Conservation (phyloP, 352 stramenopile species). For the Pythium utonaiense region DNA sequence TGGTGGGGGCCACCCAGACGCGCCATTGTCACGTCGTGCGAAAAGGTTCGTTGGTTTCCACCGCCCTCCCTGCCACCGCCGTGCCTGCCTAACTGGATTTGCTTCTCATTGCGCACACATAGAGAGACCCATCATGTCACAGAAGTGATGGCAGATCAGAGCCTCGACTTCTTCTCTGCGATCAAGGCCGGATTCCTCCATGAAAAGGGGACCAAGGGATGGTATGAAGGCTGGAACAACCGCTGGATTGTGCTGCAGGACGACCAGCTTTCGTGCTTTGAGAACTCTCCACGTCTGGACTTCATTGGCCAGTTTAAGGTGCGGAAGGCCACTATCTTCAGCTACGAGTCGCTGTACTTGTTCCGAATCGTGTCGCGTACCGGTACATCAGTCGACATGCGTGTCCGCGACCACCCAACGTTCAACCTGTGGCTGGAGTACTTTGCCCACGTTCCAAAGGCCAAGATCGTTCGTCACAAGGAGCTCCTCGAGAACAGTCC, state of each 20-base stretch:
- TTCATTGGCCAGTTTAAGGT: constrained; percentile 74
- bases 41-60: constrained; percentile 10
- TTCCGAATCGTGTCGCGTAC: constrained; percentile 70
- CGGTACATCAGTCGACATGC: constrained; percentile 75
- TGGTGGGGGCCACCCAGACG: constrained; percentile 20
- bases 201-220: constrained; percentile 70
- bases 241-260: constrained; percentile 83
- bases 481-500: constrained; percentile 81
- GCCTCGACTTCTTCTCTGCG: constrained; percentile 78
- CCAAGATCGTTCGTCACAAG: constrained; percentile 63
- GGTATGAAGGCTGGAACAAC: constrained; percentile 82
- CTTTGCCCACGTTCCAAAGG: constrained; percentile 51
- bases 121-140: constrained; percentile 28
- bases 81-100: too few relatives aligned
- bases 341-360: constrained; percentile 69
- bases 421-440: constrained; percentile 75
- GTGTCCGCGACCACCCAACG: constrained; percentile 65
- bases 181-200: constrained; percentile 72
- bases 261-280: constrained; percentile 69
- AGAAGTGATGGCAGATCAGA: constrained; percentile 51
- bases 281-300: constrained; percentile 73
- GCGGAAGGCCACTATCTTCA: constrained; percentile 59
- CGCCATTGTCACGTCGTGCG: constrained; percentile 1
- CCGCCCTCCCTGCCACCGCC: too few relatives aligned
- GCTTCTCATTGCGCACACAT: neutral